phyloP scores from a whole-genome alignment of 1,284 basidiomycete species.

The Boletus sp. region DNA sequence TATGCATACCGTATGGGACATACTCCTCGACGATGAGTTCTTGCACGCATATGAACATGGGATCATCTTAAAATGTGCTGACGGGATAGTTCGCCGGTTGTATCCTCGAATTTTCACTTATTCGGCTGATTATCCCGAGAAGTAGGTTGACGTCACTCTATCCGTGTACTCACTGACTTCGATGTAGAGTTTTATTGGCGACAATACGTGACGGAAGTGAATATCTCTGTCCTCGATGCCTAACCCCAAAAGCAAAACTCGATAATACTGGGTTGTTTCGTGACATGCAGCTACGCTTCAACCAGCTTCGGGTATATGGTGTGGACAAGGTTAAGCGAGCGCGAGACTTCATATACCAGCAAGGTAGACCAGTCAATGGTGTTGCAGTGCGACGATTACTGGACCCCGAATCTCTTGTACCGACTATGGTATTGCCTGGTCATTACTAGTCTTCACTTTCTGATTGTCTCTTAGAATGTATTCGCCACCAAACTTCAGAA shows the following conservation, averaged over 20 bases:
- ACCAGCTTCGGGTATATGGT: neutral
- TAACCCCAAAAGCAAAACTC: conserved; percentile 3
- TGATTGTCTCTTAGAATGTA: neutral
- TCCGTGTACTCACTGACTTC: neutral
- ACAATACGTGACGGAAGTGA: conserved; percentile 17
- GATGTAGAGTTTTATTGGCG: conserved; percentile 22
- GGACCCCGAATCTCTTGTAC: conserved; percentile 8
- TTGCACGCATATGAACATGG: conserved; percentile 36
- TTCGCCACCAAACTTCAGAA: conserved; percentile 13
- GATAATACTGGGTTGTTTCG: neutral
- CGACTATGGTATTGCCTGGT: conserved; percentile 1
- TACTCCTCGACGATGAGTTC: conserved; percentile 29
- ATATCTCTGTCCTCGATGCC: conserved; percentile 18
- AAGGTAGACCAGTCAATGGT: conserved; percentile 1
- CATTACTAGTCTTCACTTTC: neutral
- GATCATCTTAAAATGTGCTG: conserved; percentile 33
- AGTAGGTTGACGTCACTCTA: conserved; percentile 13
- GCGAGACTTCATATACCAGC: conserved; percentile 8
- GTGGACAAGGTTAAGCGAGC: neutral
- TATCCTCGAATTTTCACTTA: conserved; percentile 40
- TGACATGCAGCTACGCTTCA: neutral
- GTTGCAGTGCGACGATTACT: neutral
- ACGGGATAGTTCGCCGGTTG: conserved; percentile 29
- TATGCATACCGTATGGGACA: conserved; percentile 4
- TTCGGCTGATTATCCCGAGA: conserved; percentile 37